Percentiles rank a stretch among this genome's conserved stretches.
Conservation (phyloP, 805 yeast genomes). For the Starmerella tilneyi region DNA sequence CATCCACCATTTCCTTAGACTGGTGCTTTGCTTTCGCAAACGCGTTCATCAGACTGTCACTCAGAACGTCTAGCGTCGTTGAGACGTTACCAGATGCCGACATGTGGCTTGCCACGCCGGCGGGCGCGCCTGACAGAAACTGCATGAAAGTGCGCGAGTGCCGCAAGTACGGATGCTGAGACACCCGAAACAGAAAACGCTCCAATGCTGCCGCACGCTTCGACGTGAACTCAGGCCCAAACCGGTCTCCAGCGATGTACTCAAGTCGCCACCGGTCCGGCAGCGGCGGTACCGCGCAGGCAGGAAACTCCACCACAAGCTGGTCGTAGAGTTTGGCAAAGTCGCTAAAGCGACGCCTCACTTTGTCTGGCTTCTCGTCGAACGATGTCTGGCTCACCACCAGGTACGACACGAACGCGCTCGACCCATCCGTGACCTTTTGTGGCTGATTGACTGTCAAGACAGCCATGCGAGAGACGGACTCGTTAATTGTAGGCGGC, state of each 20-base stretch:
- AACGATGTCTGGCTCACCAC: slow-evolving; percentile 41
- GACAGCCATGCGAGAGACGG: slow-evolving; percentile 7
- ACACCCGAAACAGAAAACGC: slow-evolving; percentile 61
- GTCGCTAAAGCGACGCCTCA: slow-evolving; percentile 79
- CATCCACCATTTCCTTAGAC: slow-evolving; percentile 65
- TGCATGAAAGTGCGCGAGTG: slow-evolving; percentile 59
- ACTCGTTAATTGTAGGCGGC: slow-evolving; percentile 1
- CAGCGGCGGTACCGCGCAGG: slow-evolving; percentile 79
- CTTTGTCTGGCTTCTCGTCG: slow-evolving; percentile 28
- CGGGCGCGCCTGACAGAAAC: slow-evolving; percentile 43
- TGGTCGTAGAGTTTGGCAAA: slow-evolving; percentile 69
- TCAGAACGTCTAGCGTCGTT: slow-evolving; percentile 51
- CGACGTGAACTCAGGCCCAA: slow-evolving; percentile 70
- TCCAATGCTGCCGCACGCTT: slow-evolving; percentile 73
- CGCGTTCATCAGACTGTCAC: slow-evolving; percentile 90
- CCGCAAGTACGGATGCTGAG: slow-evolving; percentile 62
- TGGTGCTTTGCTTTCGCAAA: slow-evolving; percentile 63
- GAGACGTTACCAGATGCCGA: slow-evolving; percentile 5
- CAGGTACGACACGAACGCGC: slow-evolving; percentile 61
- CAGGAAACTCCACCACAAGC: slow-evolving; percentile 67
- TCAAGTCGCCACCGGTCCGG: slow-evolving; percentile 89
- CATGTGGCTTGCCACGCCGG: neutral
- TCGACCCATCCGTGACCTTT: slow-evolving; percentile 24
- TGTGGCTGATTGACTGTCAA: slow-evolving; percentile 25
- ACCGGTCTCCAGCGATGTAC: slow-evolving; percentile 87